A percentile compares a stretch with the other conserved stretches of the same genome.
phyloP scores from a whole-genome alignment of 208 protist species.

The Blastocrithidia nonstop region DNA sequence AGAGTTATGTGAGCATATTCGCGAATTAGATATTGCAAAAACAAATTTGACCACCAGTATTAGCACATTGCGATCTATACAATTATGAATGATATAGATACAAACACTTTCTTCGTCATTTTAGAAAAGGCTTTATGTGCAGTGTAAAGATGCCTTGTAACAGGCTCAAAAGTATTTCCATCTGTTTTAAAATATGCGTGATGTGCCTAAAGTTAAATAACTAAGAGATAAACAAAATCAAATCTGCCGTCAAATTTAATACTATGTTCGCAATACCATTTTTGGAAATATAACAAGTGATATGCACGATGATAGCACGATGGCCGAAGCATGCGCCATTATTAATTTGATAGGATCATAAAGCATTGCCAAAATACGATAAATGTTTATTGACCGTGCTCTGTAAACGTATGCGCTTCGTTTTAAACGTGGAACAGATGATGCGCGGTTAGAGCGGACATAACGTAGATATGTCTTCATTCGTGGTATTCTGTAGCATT shows the following conservation, averaged over 20 bases:
- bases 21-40: constrained; percentile 90
- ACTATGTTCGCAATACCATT: constrained; percentile 69
- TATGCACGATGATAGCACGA: constrained; percentile 44
- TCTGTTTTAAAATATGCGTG: constrained; percentile 62
- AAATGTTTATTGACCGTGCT: constrained; percentile 76
- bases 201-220: constrained; percentile 81
- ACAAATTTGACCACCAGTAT: constrained; percentile 86
- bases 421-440: constrained; percentile 77
- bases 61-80: constrained; percentile 82
- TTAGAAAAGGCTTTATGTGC: constrained; percentile 54
- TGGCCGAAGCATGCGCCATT: constrained; percentile 76
- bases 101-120: constrained; percentile 72
- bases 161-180: constrained; percentile 70
- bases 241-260: constrained; percentile 61
- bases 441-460: constrained; percentile 76
- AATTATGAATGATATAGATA: constrained; percentile 85
- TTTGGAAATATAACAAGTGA: constrained; percentile 63
- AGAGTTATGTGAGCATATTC: constrained; percentile 89
- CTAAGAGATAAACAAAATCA: constrained; percentile 70
- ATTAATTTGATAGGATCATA: constrained; percentile 77
- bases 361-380: constrained; percentile 54
- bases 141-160: constrained; percentile 69
- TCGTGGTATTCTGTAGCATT: constrained; percentile 59
- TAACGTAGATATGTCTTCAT: constrained; percentile 87
- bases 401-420: constrained; percentile 69